These are phyloP conservation scores for Rosellinia necatrix DNA, from an alignment of 2,329 filamentous ascomycete species.

Conservation along the genomic window DNA sequence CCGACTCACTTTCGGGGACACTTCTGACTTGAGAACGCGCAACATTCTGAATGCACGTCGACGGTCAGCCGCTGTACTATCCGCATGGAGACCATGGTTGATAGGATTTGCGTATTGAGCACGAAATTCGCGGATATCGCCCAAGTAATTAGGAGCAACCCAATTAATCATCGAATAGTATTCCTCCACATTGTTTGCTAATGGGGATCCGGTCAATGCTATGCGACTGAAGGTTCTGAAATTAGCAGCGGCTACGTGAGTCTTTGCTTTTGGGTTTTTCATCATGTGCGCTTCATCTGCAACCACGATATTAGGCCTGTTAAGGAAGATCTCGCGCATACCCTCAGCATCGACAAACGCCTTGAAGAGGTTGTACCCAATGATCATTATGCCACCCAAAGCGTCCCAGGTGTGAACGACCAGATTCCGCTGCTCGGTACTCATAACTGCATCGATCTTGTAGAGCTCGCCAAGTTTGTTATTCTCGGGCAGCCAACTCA, in stretches of 20 bases:
- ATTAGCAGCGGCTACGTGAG: constrained; percentile 57
- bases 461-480: constrained; percentile 59
- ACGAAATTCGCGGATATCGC: constrained; percentile 69
- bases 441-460: constrained; percentile 54
- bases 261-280: constrained; percentile 65
- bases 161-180: constrained; percentile 89
- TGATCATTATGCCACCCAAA: constrained; percentile 72
- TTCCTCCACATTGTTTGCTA: constrained; percentile 82
- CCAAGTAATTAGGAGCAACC: constrained; percentile 80
- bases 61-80: constrained; percentile 62
- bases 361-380: constrained; percentile 75
- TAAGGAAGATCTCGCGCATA: constrained; percentile 51
- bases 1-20: constrained; percentile 79
- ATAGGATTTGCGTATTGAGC: constrained; percentile 75
- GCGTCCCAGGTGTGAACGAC: constrained; percentile 63
- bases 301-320: constrained; percentile 72
- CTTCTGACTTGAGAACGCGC: constrained; percentile 69
- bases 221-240: constrained; percentile 75
- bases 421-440: constrained; percentile 45
- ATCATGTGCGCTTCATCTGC: constrained; percentile 84
- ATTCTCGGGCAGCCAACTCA: constrained; percentile 66
- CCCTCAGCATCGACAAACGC: constrained; percentile 40
- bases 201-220: constrained; percentile 83
- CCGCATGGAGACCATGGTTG: constrained; percentile 67
- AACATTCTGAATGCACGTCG: constrained; percentile 68